Evolutionary conservation across 2,329 filamentous ascomycete genomes (phyloP), one percentile per base, ranked within the genome.

Genomic region (Colletotrichum chlorophyti): DNA sequence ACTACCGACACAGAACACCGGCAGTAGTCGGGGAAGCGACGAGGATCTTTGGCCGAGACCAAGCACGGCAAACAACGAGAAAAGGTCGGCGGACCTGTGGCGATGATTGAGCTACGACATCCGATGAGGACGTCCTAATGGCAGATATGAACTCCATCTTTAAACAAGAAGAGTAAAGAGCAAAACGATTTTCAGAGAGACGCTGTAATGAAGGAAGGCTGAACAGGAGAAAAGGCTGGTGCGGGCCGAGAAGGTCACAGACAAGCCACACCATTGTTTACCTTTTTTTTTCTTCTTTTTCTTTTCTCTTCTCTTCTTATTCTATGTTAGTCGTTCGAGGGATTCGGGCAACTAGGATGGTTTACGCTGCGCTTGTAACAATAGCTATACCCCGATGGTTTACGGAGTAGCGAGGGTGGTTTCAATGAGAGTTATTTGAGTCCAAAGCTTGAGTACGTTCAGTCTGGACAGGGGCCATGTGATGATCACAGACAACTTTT

Each of bases 1-100:
- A 6, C 70, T 86, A 24, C 82, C 83, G 4, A 74, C 72, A 5
- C 58, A 63, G 4, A 64, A 53, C 14, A 48, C 54, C 31, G 64
- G 54, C 47, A 63, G 53, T 19, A 63, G 61, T 29, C 38, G 57
- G 45, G 47, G 63, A 9, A 60, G 55, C 42, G 57, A 48, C 41
- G 74, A 77, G 40, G 70, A 73, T 48, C 21, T 53, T 23, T 80
- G 77, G 75, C 57, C 57, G 35, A 60, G 57, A 45, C 57, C 57
- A 15, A 60, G 45, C 17, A 60, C 57, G 26, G 57, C 57, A 19
- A 60, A 60, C 32, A 60, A 60, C 45, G 57, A 60, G 23, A 60
- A 60, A 31, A 60, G 50, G 51, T 60, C 51, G 11, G 23, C 26
- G 11, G 57, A 60, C 21, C 45, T 60, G 12, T 60, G 57, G 57